Percentiles rank a stretch among this genome's conserved stretches.
These are phyloP conservation scores for Dryas drummondii DNA, from an alignment of 306 rosid species.

Conservation along the genomic window DNA sequence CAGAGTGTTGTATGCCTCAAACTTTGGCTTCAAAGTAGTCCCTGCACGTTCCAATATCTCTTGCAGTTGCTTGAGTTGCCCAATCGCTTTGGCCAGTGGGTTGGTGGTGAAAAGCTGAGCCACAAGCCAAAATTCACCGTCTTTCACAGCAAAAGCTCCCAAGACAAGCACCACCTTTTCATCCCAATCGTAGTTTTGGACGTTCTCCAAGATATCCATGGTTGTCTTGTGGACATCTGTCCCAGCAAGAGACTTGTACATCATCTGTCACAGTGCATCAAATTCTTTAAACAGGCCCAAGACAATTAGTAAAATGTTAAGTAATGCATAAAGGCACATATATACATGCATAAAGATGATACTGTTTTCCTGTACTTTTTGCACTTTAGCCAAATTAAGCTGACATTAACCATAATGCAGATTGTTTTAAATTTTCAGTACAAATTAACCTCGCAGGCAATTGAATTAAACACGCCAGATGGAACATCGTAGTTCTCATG, in stretches of 20 bases:
- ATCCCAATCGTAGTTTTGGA: conserved; percentile 66
- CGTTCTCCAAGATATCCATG: conserved; percentile 46
- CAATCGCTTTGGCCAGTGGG: conserved; percentile 54
- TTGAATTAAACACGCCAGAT: conserved; percentile 36
- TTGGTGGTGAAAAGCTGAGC: conserved; percentile 41
- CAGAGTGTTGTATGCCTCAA: conserved; percentile 42
- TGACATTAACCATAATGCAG: no score
- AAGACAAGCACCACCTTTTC: conserved; percentile 61
- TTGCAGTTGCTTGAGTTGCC: conserved; percentile 52
- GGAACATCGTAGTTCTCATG: conserved; percentile 40
- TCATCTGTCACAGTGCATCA: conserved; percentile 33
- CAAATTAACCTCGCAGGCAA: conserved; percentile 49
- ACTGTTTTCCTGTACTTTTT: no score
- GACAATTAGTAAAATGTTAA: no score
- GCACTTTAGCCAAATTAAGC: not conserved
- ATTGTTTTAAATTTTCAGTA: no score
- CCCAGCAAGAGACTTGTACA: conserved; percentile 39
- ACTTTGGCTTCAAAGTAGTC: conserved; percentile 37
- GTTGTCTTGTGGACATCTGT: conserved; percentile 57
- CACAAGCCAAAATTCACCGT: conserved; percentile 59
- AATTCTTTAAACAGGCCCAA: no score
- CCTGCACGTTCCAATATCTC: conserved; percentile 40
- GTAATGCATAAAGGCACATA: no score
- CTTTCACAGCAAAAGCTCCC: conserved; percentile 53
- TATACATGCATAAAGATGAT: no score